A percentile compares a stretch with the other conserved stretches of the same genome.
Conservation (phyloP, 148 eudicot genomes). For the Rhododendron mucronatum region DNA sequence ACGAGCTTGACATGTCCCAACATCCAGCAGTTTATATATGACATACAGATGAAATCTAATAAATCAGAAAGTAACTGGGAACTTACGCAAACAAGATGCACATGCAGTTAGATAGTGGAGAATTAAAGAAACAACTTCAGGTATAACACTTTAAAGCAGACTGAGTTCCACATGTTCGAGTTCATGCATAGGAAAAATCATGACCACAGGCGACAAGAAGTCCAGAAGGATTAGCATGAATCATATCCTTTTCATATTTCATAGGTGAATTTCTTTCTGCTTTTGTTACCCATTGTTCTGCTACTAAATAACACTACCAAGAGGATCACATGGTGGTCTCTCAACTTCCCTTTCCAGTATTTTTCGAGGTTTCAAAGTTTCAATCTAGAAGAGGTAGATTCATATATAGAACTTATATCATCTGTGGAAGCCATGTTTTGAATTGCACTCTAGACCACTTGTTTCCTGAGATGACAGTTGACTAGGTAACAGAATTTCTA, state of each 20-base stretch:
- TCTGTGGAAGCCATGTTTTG: too few species aligned
- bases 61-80: background rate
- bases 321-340: too few species aligned
- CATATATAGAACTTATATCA: too few species aligned
- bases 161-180: background rate
- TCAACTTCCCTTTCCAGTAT: too few species aligned
- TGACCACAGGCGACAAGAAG: background rate
- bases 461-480: too few species aligned
- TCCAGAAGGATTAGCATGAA: background rate
- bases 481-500: too few species aligned
- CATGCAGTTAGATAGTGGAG: background rate
- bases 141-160: background rate
- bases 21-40: background rate
- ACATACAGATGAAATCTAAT: background rate
- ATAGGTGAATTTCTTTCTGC: too few species aligned
- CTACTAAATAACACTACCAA: too few species aligned
- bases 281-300: too few species aligned
- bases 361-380: too few species aligned
- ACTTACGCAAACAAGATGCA: background rate
- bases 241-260: background rate
- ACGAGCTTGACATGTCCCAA: background rate
- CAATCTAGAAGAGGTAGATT: too few species aligned
- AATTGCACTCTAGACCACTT: too few species aligned
- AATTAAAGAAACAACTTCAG: background rate
- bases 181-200: background rate